A percentile compares a stretch with the other conserved stretches of the same genome.
Evolutionary conservation across 2,329 filamentous ascomycete species (phyloP).

Genomic region (Parastagonospora avenae): DNA sequence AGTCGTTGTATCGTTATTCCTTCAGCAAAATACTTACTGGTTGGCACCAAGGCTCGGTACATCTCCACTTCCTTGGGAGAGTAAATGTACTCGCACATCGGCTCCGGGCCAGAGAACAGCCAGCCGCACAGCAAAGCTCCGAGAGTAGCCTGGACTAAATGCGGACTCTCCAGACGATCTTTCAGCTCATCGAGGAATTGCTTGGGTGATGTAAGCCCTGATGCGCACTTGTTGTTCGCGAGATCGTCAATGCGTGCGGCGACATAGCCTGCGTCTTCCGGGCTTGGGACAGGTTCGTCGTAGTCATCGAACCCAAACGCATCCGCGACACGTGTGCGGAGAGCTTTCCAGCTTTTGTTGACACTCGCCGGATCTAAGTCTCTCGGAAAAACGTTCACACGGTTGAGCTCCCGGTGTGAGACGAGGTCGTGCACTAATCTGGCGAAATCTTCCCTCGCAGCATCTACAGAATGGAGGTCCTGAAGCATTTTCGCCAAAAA

Average conservation of each 20-base stretch:
- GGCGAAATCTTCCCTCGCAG: neutral
- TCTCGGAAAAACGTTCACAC: neutral
- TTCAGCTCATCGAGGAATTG: slow-evolving; percentile 3
- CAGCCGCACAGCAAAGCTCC: slow-evolving; percentile 14
- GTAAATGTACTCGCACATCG: slow-evolving; percentile 8
- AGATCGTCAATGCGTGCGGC: neutral
- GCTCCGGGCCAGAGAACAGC: slow-evolving; percentile 9
- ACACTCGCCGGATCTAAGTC: neutral
- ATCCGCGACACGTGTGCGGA: slow-evolving; percentile 1
- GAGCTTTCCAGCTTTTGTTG: neutral
- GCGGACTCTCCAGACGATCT: slow-evolving; percentile 1
- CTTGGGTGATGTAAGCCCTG: neutral
- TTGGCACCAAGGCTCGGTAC: neutral
- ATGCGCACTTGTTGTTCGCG: neutral
- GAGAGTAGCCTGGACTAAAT: slow-evolving; percentile 8
- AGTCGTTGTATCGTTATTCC: neutral
- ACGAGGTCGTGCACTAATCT: slow-evolving; percentile 1
- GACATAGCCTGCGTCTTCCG: neutral
- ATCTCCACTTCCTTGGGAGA: slow-evolving; percentile 1
- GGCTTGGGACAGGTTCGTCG: neutral
- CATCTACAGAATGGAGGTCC: neutral
- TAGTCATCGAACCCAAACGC: neutral
- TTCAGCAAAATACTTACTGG: slow-evolving; percentile 2
- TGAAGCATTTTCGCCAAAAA: neutral
- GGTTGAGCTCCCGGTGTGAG: neutral